These are phyloP conservation scores for Chlorella sp. DNA, from an alignment of 139 green algal genomes.

Conservation along the genomic window DNA sequence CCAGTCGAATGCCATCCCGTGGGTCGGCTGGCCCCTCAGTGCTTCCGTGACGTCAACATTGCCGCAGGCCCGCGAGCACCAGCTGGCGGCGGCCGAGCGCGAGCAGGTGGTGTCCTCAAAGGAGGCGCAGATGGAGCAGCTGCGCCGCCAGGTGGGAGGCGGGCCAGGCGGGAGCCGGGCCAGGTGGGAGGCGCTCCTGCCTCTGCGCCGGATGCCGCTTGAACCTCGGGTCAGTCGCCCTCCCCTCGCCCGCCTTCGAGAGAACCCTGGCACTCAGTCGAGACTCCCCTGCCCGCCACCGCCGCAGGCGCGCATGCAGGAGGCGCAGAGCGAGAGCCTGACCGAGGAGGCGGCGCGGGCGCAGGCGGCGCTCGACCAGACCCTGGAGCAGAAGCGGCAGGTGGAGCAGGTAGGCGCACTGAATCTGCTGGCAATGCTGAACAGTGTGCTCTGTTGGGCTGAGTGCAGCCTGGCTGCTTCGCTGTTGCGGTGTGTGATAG, in stretches of 20 bases:
- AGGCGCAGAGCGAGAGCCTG: constrained; percentile 21
- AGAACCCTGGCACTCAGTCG: not conserved
- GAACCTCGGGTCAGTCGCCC: not conserved
- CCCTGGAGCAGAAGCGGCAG: not conserved
- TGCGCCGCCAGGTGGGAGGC: constrained; percentile 14
- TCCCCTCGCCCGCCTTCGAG: not conserved
- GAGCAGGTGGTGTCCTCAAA: constrained; percentile 20
- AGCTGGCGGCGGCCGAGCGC: constrained; percentile 14
- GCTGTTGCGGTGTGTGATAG: not conserved
- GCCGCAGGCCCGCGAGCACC: constrained; percentile 1
- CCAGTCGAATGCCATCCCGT: not conserved
- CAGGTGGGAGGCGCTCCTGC: not conserved
- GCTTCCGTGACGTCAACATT: not conserved
- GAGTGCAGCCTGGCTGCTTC: not conserved
- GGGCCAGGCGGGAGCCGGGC: too few species aligned
- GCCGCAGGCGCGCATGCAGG: constrained; percentile 16
- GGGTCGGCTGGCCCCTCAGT: not conserved
- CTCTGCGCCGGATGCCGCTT: not conserved
- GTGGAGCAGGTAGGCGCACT: not conserved
- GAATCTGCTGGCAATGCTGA: too few species aligned
- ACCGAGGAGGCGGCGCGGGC: constrained; percentile 16
- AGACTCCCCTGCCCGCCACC: not conserved
- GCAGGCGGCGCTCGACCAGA: constrained; percentile 18
- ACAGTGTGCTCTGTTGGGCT: too few species aligned
- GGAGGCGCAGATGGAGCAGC: constrained; percentile 8